Base-by-base conservation (phyloP, 2,329 filamentous ascomycete species). In the Fusarium acutatum region DNA sequence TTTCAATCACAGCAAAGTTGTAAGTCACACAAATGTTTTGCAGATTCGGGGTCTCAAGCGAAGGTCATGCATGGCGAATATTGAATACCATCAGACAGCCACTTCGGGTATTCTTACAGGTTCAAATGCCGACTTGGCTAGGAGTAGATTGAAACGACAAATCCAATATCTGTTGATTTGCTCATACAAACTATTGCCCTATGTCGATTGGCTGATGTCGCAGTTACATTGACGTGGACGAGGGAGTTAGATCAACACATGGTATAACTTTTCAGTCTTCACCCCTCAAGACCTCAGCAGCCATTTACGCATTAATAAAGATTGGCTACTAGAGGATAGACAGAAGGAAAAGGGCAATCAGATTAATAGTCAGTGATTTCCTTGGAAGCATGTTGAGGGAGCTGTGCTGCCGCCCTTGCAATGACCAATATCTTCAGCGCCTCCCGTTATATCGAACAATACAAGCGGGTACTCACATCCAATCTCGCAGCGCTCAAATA, bases 41-140 rank as follows among this genome's bases (percentile, higher is more conserved):
- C 28, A 60, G 61, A 58, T 64, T 65, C 56, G 46, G 50, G 64
- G 66, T 73, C 60, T 53, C 15, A 60, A 41, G 57, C 57, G 63
- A 66, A 44, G 46, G 60, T 50, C 68, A 62, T 38, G 22, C 47
- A 52, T 61, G 52, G 64, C n/a, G 40, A 60, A 61, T 20, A 65
- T n/a, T 58, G 32, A 43, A 15, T 35, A 50, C 46, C 35, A 38
- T 50, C 32, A 30, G 34, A 20, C 46, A 54, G 37, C 49, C 28
- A 46, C 41, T 32, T 58, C 49, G 41, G 52, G 54, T 60, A 43
- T 58, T 50, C 41, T 60, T 60, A 24, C 47, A 61, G 38, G 30
- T 12, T 40, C 24, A 28, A 28, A 28, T n/a, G 41, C 44, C 20
- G 22, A n/a, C 17, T 30, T 50, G 32, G 15, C 32, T 14, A 13